These are phyloP conservation scores for Zoysia pacifica DNA, from an alignment of 176 grass and related monocot genomes.

Conservation along the genomic window DNA sequence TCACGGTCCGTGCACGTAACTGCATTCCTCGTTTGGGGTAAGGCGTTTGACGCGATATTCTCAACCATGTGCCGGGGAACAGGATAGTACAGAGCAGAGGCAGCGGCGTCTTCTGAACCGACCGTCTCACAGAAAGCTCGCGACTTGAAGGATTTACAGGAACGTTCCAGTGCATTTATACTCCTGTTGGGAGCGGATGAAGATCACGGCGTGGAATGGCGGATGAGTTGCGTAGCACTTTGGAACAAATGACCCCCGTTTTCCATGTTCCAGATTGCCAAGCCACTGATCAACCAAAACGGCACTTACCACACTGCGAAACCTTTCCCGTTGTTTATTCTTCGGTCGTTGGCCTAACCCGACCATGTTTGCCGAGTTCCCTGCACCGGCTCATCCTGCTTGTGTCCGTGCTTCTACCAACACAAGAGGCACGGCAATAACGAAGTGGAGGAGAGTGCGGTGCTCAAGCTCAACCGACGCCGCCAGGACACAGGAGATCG, in stretches of 20 bases:
- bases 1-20: background rate
- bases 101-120: background rate
- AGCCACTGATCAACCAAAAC: background rate
- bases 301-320: background rate
- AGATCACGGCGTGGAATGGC: background rate
- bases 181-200: background rate
- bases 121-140: background rate
- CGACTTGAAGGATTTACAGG: background rate
- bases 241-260: background rate
- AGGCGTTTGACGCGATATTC: no score
- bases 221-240: conserved; percentile 34
- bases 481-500: background rate
- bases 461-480: background rate
- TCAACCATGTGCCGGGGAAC: background rate
- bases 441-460: background rate
- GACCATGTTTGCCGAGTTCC: background rate
- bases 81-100: background rate
- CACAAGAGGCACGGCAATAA: background rate
- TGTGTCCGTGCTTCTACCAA: background rate
- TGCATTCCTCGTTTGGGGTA: background rate
- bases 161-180: conserved; percentile 27
- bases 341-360: conserved; percentile 13
- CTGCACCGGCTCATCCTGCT: background rate
- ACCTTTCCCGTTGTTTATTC: background rate
- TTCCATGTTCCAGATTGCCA: conserved; percentile 6